phyloP scores from a whole-genome alignment of 306 rosid species.

The Castanea crenata region DNA sequence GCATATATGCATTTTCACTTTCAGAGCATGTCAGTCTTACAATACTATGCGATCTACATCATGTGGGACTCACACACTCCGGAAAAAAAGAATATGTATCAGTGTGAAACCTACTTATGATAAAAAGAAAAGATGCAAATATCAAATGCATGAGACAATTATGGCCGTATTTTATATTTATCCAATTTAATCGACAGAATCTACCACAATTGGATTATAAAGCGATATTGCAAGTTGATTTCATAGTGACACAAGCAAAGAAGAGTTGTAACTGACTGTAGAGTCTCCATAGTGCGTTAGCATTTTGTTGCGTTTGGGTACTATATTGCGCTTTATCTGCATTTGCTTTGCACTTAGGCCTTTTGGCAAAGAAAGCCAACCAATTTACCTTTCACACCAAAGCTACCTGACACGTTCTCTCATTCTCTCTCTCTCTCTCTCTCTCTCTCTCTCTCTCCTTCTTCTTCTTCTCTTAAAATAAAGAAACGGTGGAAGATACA shows the following conservation, averaged over 20 bases:
- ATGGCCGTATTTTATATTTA: no score
- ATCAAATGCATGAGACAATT: no score
- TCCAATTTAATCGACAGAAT: no score
- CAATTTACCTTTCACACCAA: conserved; percentile 19
- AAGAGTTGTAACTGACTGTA: not conserved
- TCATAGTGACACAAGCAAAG: conserved; percentile 39
- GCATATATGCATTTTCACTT: no score
- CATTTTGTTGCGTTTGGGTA: conserved; percentile 21
- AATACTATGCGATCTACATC: no score
- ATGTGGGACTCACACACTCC: no score
- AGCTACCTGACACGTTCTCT: not conserved
- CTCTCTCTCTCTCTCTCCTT: not conserved
- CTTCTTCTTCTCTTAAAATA: not conserved
- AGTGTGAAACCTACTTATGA: no score
- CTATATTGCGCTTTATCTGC: conserved; percentile 19
- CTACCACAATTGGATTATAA: conserved; percentile 1
- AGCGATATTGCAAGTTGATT: conserved; percentile 39
- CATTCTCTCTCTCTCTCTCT: conserved; percentile 6
- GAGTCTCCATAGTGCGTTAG: conserved; percentile 13
- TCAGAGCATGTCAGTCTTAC: no score
- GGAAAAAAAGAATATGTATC: no score
- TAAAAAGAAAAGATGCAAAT: no score
- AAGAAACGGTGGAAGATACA: conserved; percentile 27
- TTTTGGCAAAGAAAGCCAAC: conserved; percentile 25
- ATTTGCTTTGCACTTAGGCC: conserved; percentile 1